Conservation (phyloP, 441 rosid species). For the Caryocar brasiliense region DNA sequence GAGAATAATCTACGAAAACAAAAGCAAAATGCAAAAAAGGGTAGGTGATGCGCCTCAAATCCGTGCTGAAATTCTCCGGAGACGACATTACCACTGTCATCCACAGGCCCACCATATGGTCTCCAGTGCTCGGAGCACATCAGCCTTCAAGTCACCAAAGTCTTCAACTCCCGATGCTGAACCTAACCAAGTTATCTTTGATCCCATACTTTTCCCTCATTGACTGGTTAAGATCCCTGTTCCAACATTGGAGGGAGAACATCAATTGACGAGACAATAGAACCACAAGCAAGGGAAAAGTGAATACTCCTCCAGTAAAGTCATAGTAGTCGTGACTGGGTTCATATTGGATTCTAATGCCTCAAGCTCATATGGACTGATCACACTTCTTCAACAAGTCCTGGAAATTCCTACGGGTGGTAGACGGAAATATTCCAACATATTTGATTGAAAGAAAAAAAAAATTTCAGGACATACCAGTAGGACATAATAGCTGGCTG, state of each 20-base stretch:
- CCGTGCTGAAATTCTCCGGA: background rate
- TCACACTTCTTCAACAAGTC: too few species aligned
- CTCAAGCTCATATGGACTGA: too few species aligned
- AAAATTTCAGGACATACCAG: slow-evolving; percentile 35
- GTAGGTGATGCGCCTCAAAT: slow-evolving; percentile 18
- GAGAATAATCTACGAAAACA: background rate
- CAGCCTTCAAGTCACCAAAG: slow-evolving; percentile 74
- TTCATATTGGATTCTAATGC: too few species aligned
- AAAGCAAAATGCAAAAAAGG: background rate
- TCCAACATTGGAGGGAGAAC: background rate
- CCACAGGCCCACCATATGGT: slow-evolving; percentile 36
- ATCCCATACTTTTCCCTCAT: slow-evolving; percentile 78
- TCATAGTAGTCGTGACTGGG: background rate
- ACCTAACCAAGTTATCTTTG: slow-evolving; percentile 78
- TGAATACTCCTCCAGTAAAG: background rate
- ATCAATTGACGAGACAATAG: background rate
- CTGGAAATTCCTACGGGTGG: too few species aligned
- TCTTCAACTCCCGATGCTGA: slow-evolving; percentile 91
- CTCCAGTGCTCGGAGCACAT: slow-evolving; percentile 79
- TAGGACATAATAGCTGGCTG: slow-evolving; percentile 97
- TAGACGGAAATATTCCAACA: too few species aligned
- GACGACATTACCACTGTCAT: too few species aligned
- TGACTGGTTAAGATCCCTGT: slow-evolving; percentile 70
- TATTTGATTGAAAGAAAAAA: background rate
- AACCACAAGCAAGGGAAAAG: background rate